These are phyloP conservation scores for Tetrapisispora iriomotensis DNA, from an alignment of 805 yeast species.

Conservation along the genomic window DNA sequence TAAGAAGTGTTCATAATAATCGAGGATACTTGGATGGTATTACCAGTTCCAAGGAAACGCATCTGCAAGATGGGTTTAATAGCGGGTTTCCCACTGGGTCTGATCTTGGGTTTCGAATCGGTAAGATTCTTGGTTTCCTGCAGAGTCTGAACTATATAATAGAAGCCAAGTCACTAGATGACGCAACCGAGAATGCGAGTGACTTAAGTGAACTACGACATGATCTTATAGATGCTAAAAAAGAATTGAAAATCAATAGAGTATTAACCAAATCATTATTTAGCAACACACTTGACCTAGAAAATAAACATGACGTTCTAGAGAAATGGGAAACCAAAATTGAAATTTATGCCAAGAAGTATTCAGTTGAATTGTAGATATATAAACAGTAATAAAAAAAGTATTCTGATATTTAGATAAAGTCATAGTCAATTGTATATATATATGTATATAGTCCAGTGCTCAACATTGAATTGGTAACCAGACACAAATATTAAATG, in stretches of 20 bases:
- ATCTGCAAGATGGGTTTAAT: constrained; percentile 75
- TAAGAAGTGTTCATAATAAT: constrained; percentile 56
- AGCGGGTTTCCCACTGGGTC: constrained; percentile 73
- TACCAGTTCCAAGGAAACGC: constrained; percentile 52
- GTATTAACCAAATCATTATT: constrained; percentile 49
- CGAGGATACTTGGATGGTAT: constrained; percentile 83
- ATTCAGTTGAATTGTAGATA: no score
- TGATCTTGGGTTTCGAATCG: constrained; percentile 52
- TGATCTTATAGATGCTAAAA: constrained; percentile 32
- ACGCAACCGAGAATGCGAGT: constrained; percentile 7
- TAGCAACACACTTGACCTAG: constrained; percentile 37
- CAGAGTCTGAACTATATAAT: constrained; percentile 26
- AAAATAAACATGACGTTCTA: constrained; percentile 32
- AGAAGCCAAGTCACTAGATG: background rate
- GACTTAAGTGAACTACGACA: constrained; percentile 11
- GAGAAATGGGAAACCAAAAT: constrained; percentile 34
- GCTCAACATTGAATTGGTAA: no score
- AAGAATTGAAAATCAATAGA: constrained; percentile 49
- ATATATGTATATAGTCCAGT: no score
- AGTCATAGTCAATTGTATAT: no score
- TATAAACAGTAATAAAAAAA: no score
- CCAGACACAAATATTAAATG: no score
- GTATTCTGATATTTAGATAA: no score
- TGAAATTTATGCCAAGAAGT: background rate
- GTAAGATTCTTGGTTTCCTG: constrained; percentile 48